Evolutionary conservation across 345 rosid genomes (phyloP), one percentile per base, ranked within the genome.

Genomic region (Moricandia arvensis): DNA sequence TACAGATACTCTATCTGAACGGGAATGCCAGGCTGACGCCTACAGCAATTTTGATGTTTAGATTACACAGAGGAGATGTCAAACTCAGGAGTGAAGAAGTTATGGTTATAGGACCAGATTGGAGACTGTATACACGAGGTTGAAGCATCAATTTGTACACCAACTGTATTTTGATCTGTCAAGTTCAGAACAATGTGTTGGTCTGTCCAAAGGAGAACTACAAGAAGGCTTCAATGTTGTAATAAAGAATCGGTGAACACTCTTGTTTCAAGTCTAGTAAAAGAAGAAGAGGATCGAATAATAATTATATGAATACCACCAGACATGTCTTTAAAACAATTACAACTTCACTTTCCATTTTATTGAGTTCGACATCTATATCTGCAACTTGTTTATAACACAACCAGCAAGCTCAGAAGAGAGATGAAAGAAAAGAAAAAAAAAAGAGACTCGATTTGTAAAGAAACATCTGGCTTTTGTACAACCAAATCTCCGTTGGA

Each of bases 31-130:
- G 59, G 71, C 17, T 85, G 62, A 80, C 82, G 0, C 12, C 45
- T 21, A 15, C 60, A 2, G 88, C 93, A 13, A 13, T 84, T 58
- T 89, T 87, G 82, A 53, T 81, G 82, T 92, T 91, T 72, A 87
- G 66, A 51, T 26, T 86, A 66, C 33, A 78, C 13, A 81, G 91
- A 85, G 81, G 80, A 16, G 64, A 80, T 47, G 79, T 88, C 12
- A 71, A 78, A 73, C 68, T 88, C 65, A 84, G 31, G 65, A 71
- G 54, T 30, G 85, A 87, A 70, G 93, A 91, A 73, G 57, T 77
- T 10, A 81, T 84, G 84, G 75, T 33, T 54, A 70, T 85, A 71
- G 90, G 90, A 69, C 89, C 89, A 6, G 83, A 83, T 34, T 83
- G 91, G 89, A 83, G 75, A 15, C 15, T 31, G 5, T 59, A 65